Conservation (phyloP, 2,329 filamentous ascomycete genomes). For the Berkeleyomyces basicola region DNA sequence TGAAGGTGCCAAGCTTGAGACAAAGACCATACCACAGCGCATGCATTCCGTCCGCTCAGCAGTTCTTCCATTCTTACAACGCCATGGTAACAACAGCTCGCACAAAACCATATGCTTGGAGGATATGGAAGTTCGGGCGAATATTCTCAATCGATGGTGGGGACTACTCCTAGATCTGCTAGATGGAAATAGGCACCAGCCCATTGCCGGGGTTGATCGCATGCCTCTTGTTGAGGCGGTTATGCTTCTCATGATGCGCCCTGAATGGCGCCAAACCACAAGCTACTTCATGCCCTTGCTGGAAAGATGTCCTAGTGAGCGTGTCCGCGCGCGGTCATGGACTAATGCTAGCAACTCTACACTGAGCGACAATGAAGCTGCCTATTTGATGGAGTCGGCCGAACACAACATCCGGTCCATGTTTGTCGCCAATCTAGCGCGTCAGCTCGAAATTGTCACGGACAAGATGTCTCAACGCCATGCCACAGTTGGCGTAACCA, state of each 20-base stretch:
- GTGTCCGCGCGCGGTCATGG: constrained; percentile 27
- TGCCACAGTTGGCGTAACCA: constrained; percentile 48
- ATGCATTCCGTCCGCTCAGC: constrained; percentile 56
- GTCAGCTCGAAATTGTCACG: constrained; percentile 74
- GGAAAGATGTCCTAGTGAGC: constrained; percentile 35
- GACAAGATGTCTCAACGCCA: constrained; percentile 74
- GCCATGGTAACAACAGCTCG: constrained; percentile 50
- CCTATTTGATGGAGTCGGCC: constrained; percentile 46
- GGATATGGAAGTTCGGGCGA: constrained; percentile 64
- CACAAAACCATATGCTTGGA: constrained; percentile 51
- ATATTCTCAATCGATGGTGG: constrained; percentile 87
- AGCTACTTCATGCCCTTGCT: constrained; percentile 47
- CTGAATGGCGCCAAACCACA: constrained; percentile 68
- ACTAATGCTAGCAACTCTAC: constrained; percentile 42
- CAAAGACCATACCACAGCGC: constrained; percentile 47
- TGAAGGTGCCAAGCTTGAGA: constrained; percentile 41
- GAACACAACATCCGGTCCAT: constrained; percentile 80
- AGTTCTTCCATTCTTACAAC: constrained; percentile 61
- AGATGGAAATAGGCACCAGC: constrained; percentile 44
- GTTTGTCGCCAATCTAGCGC: constrained; percentile 64
- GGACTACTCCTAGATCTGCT: constrained; percentile 65
- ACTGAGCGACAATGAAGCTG: constrained; percentile 47
- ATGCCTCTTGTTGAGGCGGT: constrained; percentile 65
- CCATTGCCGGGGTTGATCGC: constrained; percentile 69
- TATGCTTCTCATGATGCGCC: constrained; percentile 68